phyloP scores from a whole-genome alignment of 495 filamentous ascomycete genomes.

The Xanthoparmelia taractica region DNA sequence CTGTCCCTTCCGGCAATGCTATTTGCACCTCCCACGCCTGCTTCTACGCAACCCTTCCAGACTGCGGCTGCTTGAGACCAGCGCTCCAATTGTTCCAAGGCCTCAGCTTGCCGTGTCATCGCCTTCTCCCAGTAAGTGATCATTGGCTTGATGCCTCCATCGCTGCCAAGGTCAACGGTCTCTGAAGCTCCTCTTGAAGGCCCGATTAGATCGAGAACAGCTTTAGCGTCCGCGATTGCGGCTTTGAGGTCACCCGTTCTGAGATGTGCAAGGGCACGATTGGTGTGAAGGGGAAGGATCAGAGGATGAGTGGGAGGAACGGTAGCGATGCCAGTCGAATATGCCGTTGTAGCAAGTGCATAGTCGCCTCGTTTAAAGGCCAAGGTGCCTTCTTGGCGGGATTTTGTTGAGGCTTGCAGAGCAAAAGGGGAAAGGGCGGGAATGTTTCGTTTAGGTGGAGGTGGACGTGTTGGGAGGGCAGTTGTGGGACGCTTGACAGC shows the following conservation, averaged over 20 bases:
- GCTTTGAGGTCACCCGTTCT: slow-evolving; percentile 86
- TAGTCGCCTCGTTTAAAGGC: slow-evolving; percentile 95
- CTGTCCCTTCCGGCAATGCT: slow-evolving; percentile 81
- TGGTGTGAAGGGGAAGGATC: slow-evolving; percentile 77
- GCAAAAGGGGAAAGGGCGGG: slow-evolving; percentile 60
- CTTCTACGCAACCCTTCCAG: slow-evolving; percentile 78
- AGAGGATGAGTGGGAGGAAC: slow-evolving; percentile 79
- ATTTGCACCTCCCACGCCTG: slow-evolving; percentile 70
- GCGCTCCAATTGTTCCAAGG: slow-evolving; percentile 87
- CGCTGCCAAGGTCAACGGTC: slow-evolving; percentile 58
- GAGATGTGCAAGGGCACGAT: slow-evolving; percentile 79
- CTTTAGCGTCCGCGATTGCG: slow-evolving; percentile 74
- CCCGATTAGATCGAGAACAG: slow-evolving; percentile 73
- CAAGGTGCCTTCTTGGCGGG: slow-evolving; percentile 69
- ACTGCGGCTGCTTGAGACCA: slow-evolving; percentile 74
- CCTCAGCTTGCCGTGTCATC: slow-evolving; percentile 88
- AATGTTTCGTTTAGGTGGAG: slow-evolving; percentile 53
- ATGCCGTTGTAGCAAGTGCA: slow-evolving; percentile 71
- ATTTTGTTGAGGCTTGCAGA: slow-evolving; percentile 61
- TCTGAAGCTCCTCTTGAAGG: slow-evolving; percentile 69
- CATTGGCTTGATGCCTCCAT: slow-evolving; percentile 73
- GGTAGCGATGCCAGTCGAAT: slow-evolving; percentile 63
- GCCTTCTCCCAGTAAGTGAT: slow-evolving; percentile 87
- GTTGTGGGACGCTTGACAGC: slow-evolving; percentile 33
- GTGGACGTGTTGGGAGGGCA: slow-evolving; percentile 34